phyloP scores from a whole-genome alignment of 176 grass and related monocot genomes.

The Dactylis glomerata region DNA sequence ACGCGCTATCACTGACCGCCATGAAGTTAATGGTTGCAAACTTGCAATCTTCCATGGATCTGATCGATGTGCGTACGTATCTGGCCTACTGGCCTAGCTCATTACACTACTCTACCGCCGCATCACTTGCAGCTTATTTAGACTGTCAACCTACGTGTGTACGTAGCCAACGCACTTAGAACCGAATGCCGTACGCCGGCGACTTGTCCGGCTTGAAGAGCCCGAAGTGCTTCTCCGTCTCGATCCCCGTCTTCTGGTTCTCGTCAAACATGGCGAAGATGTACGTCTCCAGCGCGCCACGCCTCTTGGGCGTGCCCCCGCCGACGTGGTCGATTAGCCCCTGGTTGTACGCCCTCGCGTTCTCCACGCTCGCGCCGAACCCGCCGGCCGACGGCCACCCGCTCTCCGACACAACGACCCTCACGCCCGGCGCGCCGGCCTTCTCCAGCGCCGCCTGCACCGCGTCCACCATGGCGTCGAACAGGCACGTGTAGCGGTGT shows the following conservation, averaged over 20 bases:
- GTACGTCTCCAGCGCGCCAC: slow-evolving; percentile 28
- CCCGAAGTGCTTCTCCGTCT: slow-evolving; percentile 49
- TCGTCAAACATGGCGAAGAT: slow-evolving; percentile 80
- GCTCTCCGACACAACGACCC: slow-evolving; percentile 49
- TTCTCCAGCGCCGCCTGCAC: slow-evolving; percentile 57
- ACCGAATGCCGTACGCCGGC: slow-evolving; percentile 44
- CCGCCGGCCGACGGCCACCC: slow-evolving; percentile 72
- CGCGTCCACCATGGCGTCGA: slow-evolving; percentile 60
- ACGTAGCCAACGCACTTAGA: neutral
- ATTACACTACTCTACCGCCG: neutral
- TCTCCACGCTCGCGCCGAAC: slow-evolving; percentile 25
- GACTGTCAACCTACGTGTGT: neutral
- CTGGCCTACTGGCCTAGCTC: neutral
- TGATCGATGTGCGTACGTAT: neutral
- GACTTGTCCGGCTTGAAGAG: slow-evolving; percentile 41
- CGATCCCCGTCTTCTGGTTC: slow-evolving; percentile 43
- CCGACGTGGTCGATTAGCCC: slow-evolving; percentile 45
- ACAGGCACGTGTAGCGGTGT: slow-evolving; percentile 52
- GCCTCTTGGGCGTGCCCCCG: slow-evolving; percentile 46
- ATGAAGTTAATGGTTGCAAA: neutral
- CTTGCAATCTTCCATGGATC: neutral
- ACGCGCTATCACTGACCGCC: neutral
- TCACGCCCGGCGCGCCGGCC: slow-evolving; percentile 22
- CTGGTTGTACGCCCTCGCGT: slow-evolving; percentile 66
- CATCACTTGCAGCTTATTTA: neutral